Conservation (phyloP, 345 rosid genomes). For the Brassica juncea region DNA sequence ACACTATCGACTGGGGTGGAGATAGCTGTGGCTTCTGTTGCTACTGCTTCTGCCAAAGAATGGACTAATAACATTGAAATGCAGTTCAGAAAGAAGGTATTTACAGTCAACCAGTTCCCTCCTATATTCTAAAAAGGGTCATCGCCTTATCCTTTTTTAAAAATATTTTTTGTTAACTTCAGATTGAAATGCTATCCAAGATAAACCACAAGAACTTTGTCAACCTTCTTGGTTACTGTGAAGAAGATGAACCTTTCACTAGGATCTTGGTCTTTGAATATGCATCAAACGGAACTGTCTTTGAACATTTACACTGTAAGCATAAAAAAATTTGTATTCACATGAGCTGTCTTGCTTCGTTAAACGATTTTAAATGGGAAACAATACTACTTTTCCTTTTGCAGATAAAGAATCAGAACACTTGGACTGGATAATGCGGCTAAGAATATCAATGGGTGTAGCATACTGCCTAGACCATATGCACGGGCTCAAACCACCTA, state of each 20-base stretch:
- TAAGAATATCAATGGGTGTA: constrained; percentile 81
- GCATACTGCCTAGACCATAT: constrained; percentile 89
- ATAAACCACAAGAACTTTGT: constrained; percentile 95
- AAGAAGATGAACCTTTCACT: constrained; percentile 86
- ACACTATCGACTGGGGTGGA: constrained; percentile 92
- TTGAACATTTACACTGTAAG: constrained; percentile 95
- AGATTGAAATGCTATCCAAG: constrained; percentile 82
- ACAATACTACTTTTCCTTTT: constrained; percentile 12
- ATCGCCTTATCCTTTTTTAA: background rate
- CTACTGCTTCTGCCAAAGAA: constrained; percentile 52
- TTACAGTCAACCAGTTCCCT: background rate
- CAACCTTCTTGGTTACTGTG: constrained; percentile 91
- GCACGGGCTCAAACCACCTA: constrained; percentile 77
- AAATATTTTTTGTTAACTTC: constrained; percentile 20
- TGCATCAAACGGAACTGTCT: constrained; percentile 91
- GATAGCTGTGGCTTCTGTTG: constrained; percentile 78
- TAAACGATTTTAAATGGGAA: background rate
- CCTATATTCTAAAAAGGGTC: background rate
- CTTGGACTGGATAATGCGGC: constrained; percentile 79
- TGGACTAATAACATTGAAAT: constrained; percentile 76
- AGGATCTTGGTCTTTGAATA: constrained; percentile 97
- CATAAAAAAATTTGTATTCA: background rate
- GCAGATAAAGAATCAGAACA: constrained; percentile 91
- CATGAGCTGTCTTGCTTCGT: background rate
- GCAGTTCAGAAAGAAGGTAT: constrained; percentile 84